Conservation (phyloP, 176 grass and related monocot species). For the Carex kokanica region DNA sequence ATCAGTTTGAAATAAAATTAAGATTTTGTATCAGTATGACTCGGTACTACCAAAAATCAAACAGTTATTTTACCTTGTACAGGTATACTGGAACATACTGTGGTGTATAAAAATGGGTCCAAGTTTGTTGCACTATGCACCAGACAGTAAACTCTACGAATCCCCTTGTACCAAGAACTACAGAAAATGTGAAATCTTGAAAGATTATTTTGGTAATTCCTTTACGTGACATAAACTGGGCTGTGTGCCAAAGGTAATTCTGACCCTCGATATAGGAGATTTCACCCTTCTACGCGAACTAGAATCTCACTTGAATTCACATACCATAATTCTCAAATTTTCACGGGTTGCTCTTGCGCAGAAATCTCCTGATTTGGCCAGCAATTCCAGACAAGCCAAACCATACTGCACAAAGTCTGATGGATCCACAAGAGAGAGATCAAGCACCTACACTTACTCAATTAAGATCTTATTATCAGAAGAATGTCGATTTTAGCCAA, state of each 20-base stretch:
- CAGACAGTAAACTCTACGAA: conserved; percentile 10
- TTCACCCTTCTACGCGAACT: not conserved
- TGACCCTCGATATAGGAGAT: not conserved
- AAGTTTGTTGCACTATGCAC: not conserved
- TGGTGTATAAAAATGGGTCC: not conserved
- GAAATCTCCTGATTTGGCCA: conserved; percentile 59
- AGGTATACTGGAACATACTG: not conserved
- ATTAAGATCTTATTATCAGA: conserved; percentile 24
- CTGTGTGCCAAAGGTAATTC: not conserved
- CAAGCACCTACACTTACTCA: conserved; percentile 62
- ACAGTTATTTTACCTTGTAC: not conserved
- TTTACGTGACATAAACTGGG: not conserved
- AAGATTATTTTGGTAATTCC: not conserved
- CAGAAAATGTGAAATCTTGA: not conserved
- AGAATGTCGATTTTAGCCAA: not conserved
- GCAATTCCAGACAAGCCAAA: conserved; percentile 69
- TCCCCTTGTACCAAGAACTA: not conserved
- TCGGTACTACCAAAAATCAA: not conserved
- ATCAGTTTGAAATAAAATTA: not conserved
- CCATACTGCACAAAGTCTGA: conserved; percentile 79
- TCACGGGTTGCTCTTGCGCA: conserved; percentile 52
- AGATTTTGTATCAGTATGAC: not conserved
- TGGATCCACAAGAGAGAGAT: conserved; percentile 72
- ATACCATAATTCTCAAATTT: conserved; percentile 87
- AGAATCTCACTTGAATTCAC: not conserved